Percentiles rank a stretch among this genome's conserved stretches.
phyloP scores from a whole-genome alignment of 2,329 filamentous ascomycete genomes.

The Ceratocystis variospora region DNA sequence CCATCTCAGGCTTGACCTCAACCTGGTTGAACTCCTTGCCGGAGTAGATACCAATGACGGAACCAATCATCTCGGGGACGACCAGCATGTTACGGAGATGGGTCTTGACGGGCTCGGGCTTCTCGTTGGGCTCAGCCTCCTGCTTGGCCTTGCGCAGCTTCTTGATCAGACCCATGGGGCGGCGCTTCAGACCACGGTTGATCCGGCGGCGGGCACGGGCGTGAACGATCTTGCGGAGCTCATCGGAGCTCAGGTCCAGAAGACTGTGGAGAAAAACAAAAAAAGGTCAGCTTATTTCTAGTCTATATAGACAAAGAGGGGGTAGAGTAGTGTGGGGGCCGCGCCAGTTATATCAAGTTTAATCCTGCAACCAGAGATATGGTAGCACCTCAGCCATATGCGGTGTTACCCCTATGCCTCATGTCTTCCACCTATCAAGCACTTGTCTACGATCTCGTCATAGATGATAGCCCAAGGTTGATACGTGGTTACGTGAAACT shows the following conservation, averaged over 20 bases:
- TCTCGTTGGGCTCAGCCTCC: constrained; percentile 98
- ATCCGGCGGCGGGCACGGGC: constrained; percentile 96
- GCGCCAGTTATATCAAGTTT: background rate
- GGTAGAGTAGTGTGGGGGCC: background rate
- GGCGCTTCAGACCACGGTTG: constrained; percentile 99
- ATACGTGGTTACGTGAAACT: background rate
- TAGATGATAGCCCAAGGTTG: background rate
- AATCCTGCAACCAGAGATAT: background rate
- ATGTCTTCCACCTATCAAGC: background rate
- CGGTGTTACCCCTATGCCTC: background rate
- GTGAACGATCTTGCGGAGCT: constrained; percentile 98
- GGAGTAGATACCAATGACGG: constrained; percentile 97
- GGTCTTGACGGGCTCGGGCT: constrained; percentile 98
- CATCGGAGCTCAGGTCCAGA: constrained; percentile 94
- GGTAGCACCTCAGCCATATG: background rate
- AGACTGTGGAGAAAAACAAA: constrained; percentile 48
- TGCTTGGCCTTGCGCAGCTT: constrained; percentile 99
- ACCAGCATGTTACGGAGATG: constrained; percentile 99
- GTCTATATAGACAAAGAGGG: background rate
- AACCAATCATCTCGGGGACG: constrained; percentile 99
- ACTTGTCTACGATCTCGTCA: background rate
- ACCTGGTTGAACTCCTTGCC: constrained; percentile 99
- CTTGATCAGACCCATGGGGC: constrained; percentile 99
- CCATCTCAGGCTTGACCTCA: constrained; percentile 99
- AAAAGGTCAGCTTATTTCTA: constrained; percentile 5